These are phyloP conservation scores for Saccharomyces hybrid DNA, from an alignment of 1,139 yeast species.

Conservation along the genomic window DNA sequence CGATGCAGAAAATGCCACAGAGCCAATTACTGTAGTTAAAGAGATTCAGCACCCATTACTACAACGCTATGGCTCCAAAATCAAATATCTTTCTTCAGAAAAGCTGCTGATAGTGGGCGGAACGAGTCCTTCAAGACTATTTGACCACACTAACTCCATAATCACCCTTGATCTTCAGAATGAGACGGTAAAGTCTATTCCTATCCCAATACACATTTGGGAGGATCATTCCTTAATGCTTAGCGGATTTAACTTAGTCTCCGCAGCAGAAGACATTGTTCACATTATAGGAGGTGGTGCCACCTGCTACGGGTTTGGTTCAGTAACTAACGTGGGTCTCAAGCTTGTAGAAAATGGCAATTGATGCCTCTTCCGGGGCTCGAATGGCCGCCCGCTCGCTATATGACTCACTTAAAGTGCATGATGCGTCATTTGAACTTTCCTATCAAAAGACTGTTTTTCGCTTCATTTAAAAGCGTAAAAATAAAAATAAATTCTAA, in stretches of 20 bases:
- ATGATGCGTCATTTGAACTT: background rate
- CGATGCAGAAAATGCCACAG: background rate
- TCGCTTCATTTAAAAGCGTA: conserved; percentile 1
- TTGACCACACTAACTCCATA: conserved; percentile 36
- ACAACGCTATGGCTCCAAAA: conserved; percentile 45
- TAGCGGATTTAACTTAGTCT: conserved; percentile 49
- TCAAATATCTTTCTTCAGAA: conserved; percentile 24
- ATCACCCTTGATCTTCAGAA: conserved; percentile 32
- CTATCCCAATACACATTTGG: conserved; percentile 36
- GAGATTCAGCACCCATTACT: conserved; percentile 24
- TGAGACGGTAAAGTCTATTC: conserved; percentile 25
- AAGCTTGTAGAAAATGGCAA: conserved; percentile 2
- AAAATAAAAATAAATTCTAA: background rate
- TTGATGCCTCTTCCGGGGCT: background rate
- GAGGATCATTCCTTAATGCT: conserved; percentile 36
- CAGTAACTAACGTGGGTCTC: conserved; percentile 45
- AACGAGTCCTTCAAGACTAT: conserved; percentile 39
- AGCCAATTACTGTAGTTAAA: conserved; percentile 4
- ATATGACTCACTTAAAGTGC: conserved; percentile 16
- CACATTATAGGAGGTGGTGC: conserved; percentile 65
- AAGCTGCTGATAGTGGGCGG: conserved; percentile 54
- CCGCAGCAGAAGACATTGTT: conserved; percentile 18
- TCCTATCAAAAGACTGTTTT: background rate
- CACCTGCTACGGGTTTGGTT: conserved; percentile 78
- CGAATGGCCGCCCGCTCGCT: conserved; percentile 9